phyloP scores from a whole-genome alignment of 1,284 basidiomycete genomes.

The Naganishia cerealis region DNA sequence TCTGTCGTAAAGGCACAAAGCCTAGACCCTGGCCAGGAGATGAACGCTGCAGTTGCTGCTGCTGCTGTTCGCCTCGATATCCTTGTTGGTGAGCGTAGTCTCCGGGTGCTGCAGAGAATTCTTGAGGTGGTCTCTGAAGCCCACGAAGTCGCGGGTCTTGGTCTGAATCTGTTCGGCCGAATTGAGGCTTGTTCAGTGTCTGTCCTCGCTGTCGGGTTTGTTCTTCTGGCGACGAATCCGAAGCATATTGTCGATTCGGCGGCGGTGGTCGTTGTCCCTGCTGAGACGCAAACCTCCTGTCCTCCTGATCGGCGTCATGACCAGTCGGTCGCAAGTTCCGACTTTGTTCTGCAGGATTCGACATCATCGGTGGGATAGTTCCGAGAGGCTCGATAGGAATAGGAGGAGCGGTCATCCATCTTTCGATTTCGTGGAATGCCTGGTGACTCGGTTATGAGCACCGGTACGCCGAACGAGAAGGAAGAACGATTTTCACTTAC shows the following conservation, averaged over 20 bases:
- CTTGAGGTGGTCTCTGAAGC: not conserved
- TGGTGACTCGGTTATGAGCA: slow-evolving; percentile 27
- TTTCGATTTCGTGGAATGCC: slow-evolving; percentile 51
- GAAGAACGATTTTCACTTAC: slow-evolving; percentile 34
- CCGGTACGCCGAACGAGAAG: not conserved
- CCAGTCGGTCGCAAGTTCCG: not conserved
- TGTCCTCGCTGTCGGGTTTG: not conserved
- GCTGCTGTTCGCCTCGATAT: too few species aligned
- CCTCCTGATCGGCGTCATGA: not conserved
- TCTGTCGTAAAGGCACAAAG: slow-evolving; percentile 18
- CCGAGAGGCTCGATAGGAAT: slow-evolving; percentile 47
- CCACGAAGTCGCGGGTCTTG: slow-evolving; percentile 5
- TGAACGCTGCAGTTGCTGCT: too few species aligned
- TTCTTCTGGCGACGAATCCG: not conserved
- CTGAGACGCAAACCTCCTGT: not conserved
- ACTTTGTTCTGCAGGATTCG: slow-evolving; percentile 4
- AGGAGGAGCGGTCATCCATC: slow-evolving; percentile 49
- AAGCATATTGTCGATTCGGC: not conserved
- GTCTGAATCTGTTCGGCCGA: not conserved
- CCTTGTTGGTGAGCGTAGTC: not conserved
- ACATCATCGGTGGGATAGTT: slow-evolving; percentile 38
- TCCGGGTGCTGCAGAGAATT: not conserved
- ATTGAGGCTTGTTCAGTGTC: not conserved
- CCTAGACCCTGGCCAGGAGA: slow-evolving; percentile 7
- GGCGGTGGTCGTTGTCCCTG: not conserved